Conservation (phyloP, 805 yeast species). For the Candida alai region DNA sequence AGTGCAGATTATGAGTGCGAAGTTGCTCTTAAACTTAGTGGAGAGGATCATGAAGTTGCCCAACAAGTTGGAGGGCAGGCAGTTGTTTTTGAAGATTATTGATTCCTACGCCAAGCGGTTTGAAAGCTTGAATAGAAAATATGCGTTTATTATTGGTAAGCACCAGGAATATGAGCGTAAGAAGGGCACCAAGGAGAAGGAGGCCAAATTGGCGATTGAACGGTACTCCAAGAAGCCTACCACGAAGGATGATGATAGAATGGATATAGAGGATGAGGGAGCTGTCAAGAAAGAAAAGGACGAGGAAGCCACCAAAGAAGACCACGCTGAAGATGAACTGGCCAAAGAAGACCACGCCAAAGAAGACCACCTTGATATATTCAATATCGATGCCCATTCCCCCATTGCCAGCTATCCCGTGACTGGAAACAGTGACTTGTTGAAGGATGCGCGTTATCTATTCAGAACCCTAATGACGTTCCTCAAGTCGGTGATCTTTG, state of each 20-base stretch:
- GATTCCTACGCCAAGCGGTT: slow-evolving; percentile 86
- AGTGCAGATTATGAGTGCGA: slow-evolving; percentile 96
- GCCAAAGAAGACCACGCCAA: slow-evolving; percentile 9
- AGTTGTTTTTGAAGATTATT: slow-evolving; percentile 78
- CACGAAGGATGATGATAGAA: slow-evolving; percentile 4
- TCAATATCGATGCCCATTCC: slow-evolving; percentile 34
- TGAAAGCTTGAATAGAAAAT: slow-evolving; percentile 67
- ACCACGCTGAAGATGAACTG: neutral
- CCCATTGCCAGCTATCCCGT: slow-evolving; percentile 61
- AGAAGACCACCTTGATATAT: slow-evolving; percentile 24
- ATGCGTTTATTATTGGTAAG: slow-evolving; percentile 58
- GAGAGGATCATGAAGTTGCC: slow-evolving; percentile 83
- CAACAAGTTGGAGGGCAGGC: slow-evolving; percentile 77
- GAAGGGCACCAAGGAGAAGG: slow-evolving; percentile 36
- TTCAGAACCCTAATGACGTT: slow-evolving; percentile 88
- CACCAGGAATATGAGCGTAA: slow-evolving; percentile 52
- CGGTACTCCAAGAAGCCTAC: slow-evolving; percentile 24
- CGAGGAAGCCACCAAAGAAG: slow-evolving; percentile 8
- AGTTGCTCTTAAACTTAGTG: slow-evolving; percentile 77
- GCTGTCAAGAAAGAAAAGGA: slow-evolving; percentile 6
- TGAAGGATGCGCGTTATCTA: slow-evolving; percentile 83
- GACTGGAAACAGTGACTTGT: slow-evolving; percentile 54
- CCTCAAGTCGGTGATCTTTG: slow-evolving; percentile 83
- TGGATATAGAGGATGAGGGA: slow-evolving; percentile 5
- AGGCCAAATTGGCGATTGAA: slow-evolving; percentile 38